phyloP scores from a whole-genome alignment of 2,329 filamentous ascomycete species.

The Pestalotiopsis sp. region DNA sequence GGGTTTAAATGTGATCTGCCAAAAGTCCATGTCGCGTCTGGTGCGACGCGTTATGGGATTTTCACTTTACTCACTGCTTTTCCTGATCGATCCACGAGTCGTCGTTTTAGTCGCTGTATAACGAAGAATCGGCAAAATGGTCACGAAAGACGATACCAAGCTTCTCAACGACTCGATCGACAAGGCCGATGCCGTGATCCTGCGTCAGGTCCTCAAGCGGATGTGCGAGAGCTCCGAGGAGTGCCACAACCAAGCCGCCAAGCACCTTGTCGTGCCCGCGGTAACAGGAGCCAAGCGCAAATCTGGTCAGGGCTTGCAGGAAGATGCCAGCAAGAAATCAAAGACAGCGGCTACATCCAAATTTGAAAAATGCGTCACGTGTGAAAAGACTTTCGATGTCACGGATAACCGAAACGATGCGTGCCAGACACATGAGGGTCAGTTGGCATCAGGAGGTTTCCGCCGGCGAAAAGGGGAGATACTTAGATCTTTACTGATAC shows the following conservation, averaged over 20 bases:
- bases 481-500: not conserved
- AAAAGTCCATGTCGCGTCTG: no score
- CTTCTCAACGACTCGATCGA: not conserved
- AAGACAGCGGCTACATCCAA: not conserved
- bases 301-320: not conserved
- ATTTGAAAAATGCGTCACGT: slow-evolving; percentile 8
- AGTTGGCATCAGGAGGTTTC: not conserved
- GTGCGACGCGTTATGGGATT: no score
- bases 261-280: not conserved
- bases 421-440: not conserved
- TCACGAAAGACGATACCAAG: not conserved
- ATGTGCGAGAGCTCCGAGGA: slow-evolving; percentile 10
- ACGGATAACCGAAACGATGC: not conserved
- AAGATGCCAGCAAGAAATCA: not conserved
- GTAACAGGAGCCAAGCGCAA: not conserved
- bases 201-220: not conserved
- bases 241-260: not conserved
- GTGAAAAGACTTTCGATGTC: slow-evolving; percentile 11
- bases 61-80: no score
- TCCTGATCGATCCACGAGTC: no score
- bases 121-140: not conserved
- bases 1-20: no score
- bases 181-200: slow-evolving; percentile 2
- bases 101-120: not conserved
- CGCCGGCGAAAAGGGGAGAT: no score